Base-by-base conservation (phyloP, 2,329 filamentous ascomycete genomes). In the Ilyonectria robusta region DNA sequence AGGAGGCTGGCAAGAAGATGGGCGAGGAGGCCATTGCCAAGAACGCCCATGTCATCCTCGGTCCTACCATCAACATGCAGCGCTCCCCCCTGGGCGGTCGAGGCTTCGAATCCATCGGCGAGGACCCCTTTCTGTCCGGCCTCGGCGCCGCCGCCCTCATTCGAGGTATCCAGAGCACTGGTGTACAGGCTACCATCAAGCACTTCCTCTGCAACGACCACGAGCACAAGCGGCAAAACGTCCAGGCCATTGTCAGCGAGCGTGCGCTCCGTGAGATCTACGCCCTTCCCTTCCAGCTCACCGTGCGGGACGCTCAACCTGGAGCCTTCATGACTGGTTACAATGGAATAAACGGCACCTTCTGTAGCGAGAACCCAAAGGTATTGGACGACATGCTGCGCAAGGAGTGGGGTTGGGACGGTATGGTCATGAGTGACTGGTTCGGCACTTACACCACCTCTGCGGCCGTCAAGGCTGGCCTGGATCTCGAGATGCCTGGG, bases 31-130 rank as follows among this genome's bases (percentile, higher is more conserved):
- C 86, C 44, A 83, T 86, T 55, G 83, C 84, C 1, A 89, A 90
- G 77, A 87, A 86, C 42, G 88, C 86, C 3, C 87, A 90, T 74
- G 84, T 83, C 23, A 86, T 89, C 65, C 82, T 91, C 0, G 89
- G 89, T 0, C 89, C 89, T 5, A 91, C 89, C 23, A 88, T 91
- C 75, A 89, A 90, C 75, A 89, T 89, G 83, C 87, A 89, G 72
- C 83, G 88, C 54, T 86, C 84, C 6, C 88, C 87, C n/a, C 82
- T 89, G 2, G 88, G 88, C 26, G 88, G 88, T 10, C 84, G 88
- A 58, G 88, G 87, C 42, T 90, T 90, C 69, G 88, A 90, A 78
- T 89, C 86, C 9, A 83, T 89, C 56, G 82, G 86, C 48, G 87
- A 90, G 73, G 88, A 90, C 71, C 87, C 88, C 13, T 83, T 89